A percentile compares a stretch with the other conserved stretches of the same genome.
These are phyloP conservation scores for Candida tallmaniae DNA, from an alignment of 805 yeast genomes.

Conservation along the genomic window DNA sequence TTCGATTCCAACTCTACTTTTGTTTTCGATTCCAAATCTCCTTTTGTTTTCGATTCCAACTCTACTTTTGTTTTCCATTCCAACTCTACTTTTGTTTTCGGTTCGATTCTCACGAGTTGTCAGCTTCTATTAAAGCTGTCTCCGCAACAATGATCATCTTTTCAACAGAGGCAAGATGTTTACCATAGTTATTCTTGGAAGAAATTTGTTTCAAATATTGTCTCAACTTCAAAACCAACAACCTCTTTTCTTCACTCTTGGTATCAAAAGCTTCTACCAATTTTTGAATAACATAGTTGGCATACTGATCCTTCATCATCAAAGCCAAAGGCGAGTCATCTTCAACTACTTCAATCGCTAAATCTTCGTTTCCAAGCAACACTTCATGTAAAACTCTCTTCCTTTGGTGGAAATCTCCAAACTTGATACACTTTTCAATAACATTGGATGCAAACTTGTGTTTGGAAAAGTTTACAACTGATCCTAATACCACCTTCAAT, in stretches of 20 bases:
- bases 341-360: conserved; percentile 42
- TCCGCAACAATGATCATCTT: conserved; percentile 59
- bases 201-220: conserved; percentile 74
- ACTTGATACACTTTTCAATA: conserved; percentile 86
- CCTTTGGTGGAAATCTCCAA: conserved; percentile 63
- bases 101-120: conserved; percentile 10
- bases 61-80: neutral
- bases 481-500: conserved; percentile 61
- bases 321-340: conserved; percentile 71
- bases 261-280: conserved; percentile 74
- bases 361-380: conserved; percentile 47
- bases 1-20: no score
- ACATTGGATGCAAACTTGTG: conserved; percentile 98
- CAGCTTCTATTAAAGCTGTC: conserved; percentile 40
- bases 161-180: conserved; percentile 80
- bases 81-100: neutral
- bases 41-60: neutral
- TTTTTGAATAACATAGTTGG: conserved; percentile 95
- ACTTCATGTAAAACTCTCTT: conserved; percentile 62
- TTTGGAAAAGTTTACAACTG: conserved; percentile 78
- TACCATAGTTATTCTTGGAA: conserved; percentile 62
- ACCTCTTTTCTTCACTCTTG: conserved; percentile 57
- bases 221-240: conserved; percentile 69
- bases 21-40: neutral
- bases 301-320: conserved; percentile 98